A percentile compares a stretch with the other conserved stretches of the same genome.
Conservation (phyloP, 2,329 filamentous ascomycete species). For the Thyridium curvatum region DNA sequence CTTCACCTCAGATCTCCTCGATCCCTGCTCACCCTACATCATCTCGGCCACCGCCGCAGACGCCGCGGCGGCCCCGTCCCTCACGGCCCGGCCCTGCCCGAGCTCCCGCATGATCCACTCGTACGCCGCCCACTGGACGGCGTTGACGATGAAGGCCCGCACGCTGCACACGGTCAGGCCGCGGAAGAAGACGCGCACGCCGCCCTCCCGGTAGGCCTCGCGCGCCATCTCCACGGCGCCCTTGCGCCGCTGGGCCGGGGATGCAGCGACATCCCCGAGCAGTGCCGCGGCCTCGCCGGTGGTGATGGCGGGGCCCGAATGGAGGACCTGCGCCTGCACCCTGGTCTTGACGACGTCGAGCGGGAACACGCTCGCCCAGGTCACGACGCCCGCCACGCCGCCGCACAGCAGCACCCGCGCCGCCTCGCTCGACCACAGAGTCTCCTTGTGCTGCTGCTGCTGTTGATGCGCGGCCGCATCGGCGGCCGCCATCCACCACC, state of each 20-base stretch:
- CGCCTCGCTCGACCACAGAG: slow-evolving; percentile 30
- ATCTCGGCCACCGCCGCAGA: background rate
- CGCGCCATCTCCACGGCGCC: slow-evolving; percentile 59
- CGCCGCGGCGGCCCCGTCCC: background rate
- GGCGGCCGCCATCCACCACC: slow-evolving; percentile 31
- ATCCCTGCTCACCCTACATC: background rate
- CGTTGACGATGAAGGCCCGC: slow-evolving; percentile 87
- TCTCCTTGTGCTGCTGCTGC: background rate
- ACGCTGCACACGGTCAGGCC: slow-evolving; percentile 76
- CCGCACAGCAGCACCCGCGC: slow-evolving; percentile 72
- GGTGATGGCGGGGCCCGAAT: slow-evolving; percentile 9
- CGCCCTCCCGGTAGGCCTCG: slow-evolving; percentile 59
- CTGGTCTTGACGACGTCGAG: slow-evolving; percentile 89
- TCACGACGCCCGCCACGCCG: slow-evolving; percentile 78
- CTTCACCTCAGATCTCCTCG: too few species aligned
- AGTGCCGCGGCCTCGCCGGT: slow-evolving; percentile 20
- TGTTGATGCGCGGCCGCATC: background rate
- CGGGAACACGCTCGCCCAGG: slow-evolving; percentile 87
- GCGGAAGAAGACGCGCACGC: slow-evolving; percentile 59
- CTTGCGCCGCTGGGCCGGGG: slow-evolving; percentile 26
- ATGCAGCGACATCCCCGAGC: slow-evolving; percentile 13
- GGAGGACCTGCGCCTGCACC: slow-evolving; percentile 65
- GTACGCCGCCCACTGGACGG: slow-evolving; percentile 87
- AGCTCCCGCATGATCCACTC: slow-evolving; percentile 74
- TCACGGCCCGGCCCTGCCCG: slow-evolving; percentile 22